phyloP scores from a whole-genome alignment of 495 filamentous ascomycete genomes.

The Penicillium bovifimosum region DNA sequence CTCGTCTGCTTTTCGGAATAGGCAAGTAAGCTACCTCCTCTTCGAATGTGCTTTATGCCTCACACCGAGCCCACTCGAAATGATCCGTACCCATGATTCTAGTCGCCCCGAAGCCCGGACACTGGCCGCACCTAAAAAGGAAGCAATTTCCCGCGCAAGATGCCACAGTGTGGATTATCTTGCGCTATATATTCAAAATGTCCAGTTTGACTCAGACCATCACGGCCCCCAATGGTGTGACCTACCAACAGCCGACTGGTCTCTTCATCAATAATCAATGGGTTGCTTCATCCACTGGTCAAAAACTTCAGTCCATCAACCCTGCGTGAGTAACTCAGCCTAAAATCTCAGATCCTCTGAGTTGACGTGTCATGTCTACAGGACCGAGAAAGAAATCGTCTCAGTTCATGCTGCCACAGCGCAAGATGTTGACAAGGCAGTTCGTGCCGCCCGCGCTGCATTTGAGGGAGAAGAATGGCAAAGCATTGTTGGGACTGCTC shows the following conservation, averaged over 20 bases:
- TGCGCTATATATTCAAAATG: too few species aligned
- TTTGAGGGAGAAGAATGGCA: slow-evolving; percentile 75
- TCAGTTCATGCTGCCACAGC: slow-evolving; percentile 74
- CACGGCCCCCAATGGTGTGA: slow-evolving; percentile 80
- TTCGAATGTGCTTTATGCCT: too few species aligned
- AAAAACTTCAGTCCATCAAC: slow-evolving; percentile 72
- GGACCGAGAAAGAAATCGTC: slow-evolving; percentile 76
- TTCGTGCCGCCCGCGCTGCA: slow-evolving; percentile 74
- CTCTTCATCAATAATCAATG: slow-evolving; percentile 97
- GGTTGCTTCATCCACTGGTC: slow-evolving; percentile 62
- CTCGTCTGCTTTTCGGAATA: too few species aligned
- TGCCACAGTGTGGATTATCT: too few species aligned
- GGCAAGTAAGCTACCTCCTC: too few species aligned
- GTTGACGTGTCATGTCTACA: slow-evolving; percentile 58
- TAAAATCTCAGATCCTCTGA: too few species aligned
- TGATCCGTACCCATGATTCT: too few species aligned
- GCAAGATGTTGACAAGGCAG: slow-evolving; percentile 79
- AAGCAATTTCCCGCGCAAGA: too few species aligned
- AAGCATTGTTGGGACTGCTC: slow-evolving; percentile 63
- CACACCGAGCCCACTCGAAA: too few species aligned
- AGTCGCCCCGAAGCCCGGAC: too few species aligned
- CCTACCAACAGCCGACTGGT: slow-evolving; percentile 71
- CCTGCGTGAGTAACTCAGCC: slow-evolving; percentile 49
- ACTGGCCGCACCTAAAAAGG: too few species aligned
- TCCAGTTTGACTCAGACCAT: too few species aligned